Conservation (phyloP, 1,139 yeast species). For the Candida anutae region DNA sequence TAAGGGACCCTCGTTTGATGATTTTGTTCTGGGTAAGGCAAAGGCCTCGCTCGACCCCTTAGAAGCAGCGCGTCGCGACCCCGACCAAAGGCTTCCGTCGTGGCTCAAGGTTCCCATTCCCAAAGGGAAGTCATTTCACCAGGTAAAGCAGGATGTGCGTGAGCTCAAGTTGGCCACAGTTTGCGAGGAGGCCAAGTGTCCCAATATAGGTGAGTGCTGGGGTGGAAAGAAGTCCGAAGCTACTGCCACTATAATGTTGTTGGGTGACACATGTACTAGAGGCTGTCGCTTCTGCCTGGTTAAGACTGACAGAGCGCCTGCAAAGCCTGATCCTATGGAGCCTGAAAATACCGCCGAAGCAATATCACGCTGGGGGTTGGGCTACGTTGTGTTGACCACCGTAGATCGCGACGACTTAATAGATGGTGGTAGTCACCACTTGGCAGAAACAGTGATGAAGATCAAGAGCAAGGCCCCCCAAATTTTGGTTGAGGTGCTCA, state of each 20-base stretch:
- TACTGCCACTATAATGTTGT: slow-evolving; percentile 97
- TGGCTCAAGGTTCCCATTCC: slow-evolving; percentile 98
- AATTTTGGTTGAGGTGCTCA: slow-evolving; percentile 83
- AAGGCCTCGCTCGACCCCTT: slow-evolving; percentile 62
- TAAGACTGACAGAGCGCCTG: slow-evolving; percentile 82
- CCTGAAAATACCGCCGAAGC: slow-evolving; percentile 99
- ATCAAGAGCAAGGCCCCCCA: slow-evolving; percentile 88
- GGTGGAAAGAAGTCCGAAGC: slow-evolving; percentile 94
- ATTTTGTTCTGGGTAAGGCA: slow-evolving; percentile 77
- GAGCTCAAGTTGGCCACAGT: slow-evolving; percentile 90
- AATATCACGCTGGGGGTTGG: slow-evolving; percentile 95
- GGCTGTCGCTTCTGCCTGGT: slow-evolving; percentile 98
- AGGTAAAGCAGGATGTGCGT: slow-evolving; percentile 76
- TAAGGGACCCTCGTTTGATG: slow-evolving; percentile 90
- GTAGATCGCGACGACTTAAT: slow-evolving; percentile 93
- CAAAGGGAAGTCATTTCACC: slow-evolving; percentile 75
- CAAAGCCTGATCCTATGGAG: slow-evolving; percentile 88
- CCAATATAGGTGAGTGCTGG: slow-evolving; percentile 99
- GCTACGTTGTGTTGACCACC: slow-evolving; percentile 94
- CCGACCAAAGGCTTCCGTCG: slow-evolving; percentile 68
- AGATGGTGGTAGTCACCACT: slow-evolving; percentile 92
- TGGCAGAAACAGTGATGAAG: slow-evolving; percentile 76
- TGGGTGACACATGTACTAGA: slow-evolving; percentile 98
- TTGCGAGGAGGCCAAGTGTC: slow-evolving; percentile 98
- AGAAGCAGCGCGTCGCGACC: slow-evolving; percentile 54